Evolutionary conservation across 495 filamentous ascomycete genomes (phyloP), one percentile per base, ranked within the genome.

Genomic region (Annulohypoxylon bovei): DNA sequence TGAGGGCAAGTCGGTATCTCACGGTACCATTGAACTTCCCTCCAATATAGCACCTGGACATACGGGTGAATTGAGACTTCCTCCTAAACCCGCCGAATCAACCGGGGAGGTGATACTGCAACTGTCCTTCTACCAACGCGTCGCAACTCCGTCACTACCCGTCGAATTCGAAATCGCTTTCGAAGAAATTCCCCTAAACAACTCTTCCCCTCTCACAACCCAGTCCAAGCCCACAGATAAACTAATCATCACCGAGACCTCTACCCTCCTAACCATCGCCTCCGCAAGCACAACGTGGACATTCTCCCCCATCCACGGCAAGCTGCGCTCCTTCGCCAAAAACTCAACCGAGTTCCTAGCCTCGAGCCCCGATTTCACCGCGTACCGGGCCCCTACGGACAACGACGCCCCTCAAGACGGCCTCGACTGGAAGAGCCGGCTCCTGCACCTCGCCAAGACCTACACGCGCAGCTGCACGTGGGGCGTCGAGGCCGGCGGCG

Each of bases 401-500:
- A 91, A 90, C 71, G 89, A 91, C 53, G 76, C 79, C 8, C 75
- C 82, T 0, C 76, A 75, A 30, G 78, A 83, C 33, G 80, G 77
- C 14, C 65, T 73, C 35, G 72, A 79, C 61, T 84, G 83, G 83
- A 78, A 71, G 46, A 74, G 46, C 28, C 73, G 68, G 40, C 57
- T 74, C n/a, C 55, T 81, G 39, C 70, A 82, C 56, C 70, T 76
- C 22, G 74, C 81, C 39, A 77, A 73, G 59, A 32, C 75, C 30
- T 64, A 61, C 1, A 75, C 80, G 3, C 71, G 65, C 11, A 70
- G 73, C 46, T 78, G 79, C 4, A 71, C 70, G 11, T 82, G 80
- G 80, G 53, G 62, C 54, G 14, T 52, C 5, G 28, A 39, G 16
- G 53, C 46, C n/a, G 65, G 60, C 7, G 76, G 68, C 14, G 73